Evolutionary conservation across 805 yeast genomes (phyloP).

Genomic region (Cyberlindnera japonica): DNA sequence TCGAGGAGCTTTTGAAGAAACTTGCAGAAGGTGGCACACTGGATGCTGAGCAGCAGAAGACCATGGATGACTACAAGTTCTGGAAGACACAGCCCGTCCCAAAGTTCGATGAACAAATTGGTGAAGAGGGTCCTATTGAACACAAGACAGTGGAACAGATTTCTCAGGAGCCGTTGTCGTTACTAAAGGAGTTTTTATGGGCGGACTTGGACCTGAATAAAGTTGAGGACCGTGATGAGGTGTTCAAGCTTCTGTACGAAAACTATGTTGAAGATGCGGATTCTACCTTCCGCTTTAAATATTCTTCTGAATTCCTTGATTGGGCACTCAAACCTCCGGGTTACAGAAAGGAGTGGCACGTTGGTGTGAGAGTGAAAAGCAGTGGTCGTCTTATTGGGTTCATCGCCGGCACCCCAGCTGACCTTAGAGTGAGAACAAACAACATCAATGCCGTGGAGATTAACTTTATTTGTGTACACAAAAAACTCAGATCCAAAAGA

Average conservation of each 20-base stretch:
- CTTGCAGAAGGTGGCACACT: slow-evolving; percentile 36
- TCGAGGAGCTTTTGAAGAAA: slow-evolving; percentile 55
- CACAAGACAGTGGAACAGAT: slow-evolving; percentile 68
- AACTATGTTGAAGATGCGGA: slow-evolving; percentile 95
- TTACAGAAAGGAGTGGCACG: slow-evolving; percentile 83
- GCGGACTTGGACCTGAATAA: slow-evolving; percentile 63
- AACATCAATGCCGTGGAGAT: slow-evolving; percentile 73
- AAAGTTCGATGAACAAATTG: slow-evolving; percentile 61
- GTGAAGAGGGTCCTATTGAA: slow-evolving; percentile 81
- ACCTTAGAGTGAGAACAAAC: slow-evolving; percentile 54
- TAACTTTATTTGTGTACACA: slow-evolving; percentile 92
- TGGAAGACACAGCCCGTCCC: slow-evolving; percentile 98
- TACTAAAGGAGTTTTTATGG: slow-evolving; percentile 83
- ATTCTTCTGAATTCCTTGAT: slow-evolving; percentile 73
- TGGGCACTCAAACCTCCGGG: slow-evolving; percentile 98
- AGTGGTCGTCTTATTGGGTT: slow-evolving; percentile 83
- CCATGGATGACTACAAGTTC: slow-evolving; percentile 88
- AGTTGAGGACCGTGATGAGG: slow-evolving; percentile 62
- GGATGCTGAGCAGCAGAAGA: slow-evolving; percentile 55
- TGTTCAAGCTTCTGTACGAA: slow-evolving; percentile 74
- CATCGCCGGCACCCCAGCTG: slow-evolving; percentile 85
- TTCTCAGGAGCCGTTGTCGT: slow-evolving; percentile 63
- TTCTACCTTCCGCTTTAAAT: slow-evolving; percentile 87
- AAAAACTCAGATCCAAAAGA: slow-evolving; percentile 88
- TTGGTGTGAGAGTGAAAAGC: slow-evolving; percentile 83